Evolutionary conservation across 2,329 filamentous ascomycete genomes (phyloP).

Genomic region (Epichloe sp.): DNA sequence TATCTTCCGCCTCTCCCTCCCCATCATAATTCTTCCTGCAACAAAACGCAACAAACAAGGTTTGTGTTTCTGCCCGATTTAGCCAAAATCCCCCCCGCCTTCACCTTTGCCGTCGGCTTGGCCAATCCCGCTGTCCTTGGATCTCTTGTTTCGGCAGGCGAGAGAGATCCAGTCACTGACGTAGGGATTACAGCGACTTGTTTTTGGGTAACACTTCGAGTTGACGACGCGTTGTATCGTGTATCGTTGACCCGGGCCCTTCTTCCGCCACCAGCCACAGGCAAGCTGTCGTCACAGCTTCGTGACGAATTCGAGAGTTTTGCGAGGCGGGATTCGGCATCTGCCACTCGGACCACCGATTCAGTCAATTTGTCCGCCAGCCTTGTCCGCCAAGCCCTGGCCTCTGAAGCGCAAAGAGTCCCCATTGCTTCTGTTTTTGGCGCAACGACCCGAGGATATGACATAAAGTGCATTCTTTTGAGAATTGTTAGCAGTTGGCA

Average conservation of each 20-base stretch:
- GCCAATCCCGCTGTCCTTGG: background rate
- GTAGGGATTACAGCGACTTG: background rate
- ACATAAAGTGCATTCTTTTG: background rate
- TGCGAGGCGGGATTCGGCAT: background rate
- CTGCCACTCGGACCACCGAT: background rate
- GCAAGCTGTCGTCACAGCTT: too few species aligned
- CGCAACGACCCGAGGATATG: background rate
- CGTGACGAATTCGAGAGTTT: too few species aligned
- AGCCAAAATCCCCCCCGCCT: background rate
- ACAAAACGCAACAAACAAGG: too few species aligned
- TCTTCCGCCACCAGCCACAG: background rate
- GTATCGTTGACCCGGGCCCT: background rate
- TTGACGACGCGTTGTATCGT: background rate
- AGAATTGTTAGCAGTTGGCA: background rate
- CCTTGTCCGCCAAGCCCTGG: too few species aligned
- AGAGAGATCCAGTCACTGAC: background rate
- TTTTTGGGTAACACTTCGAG: background rate
- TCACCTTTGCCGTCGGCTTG: background rate
- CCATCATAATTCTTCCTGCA: too few species aligned
- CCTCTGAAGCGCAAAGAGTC: too few species aligned
- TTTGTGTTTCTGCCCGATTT: background rate
- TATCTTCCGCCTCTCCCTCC: too few species aligned
- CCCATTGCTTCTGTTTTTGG: too few species aligned
- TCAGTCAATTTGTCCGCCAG: too few species aligned
- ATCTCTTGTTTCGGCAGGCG: background rate